A percentile compares a stretch with the other conserved stretches of the same genome.
These are phyloP conservation scores for Metarhizium album DNA, from an alignment of 2,329 filamentous ascomycete species.

Conservation along the genomic window DNA sequence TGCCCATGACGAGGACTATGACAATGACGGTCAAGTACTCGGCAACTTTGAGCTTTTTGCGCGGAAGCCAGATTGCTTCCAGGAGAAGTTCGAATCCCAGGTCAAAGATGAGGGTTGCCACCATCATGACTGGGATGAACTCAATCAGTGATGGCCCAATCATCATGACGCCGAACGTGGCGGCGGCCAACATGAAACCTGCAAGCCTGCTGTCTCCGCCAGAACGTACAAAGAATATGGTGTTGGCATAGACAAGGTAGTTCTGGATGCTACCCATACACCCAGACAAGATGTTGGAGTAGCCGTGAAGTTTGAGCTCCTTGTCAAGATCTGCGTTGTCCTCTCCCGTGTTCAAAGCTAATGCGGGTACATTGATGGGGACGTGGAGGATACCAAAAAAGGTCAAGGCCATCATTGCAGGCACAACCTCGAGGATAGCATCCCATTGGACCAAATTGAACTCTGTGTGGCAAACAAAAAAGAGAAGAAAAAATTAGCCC, in stretches of 20 bases:
- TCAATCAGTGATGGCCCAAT: slow-evolving; percentile 82
- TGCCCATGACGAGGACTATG: slow-evolving; percentile 92
- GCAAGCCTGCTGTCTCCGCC: slow-evolving; percentile 81
- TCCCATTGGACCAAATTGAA: slow-evolving; percentile 73
- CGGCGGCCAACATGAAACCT: slow-evolving; percentile 69
- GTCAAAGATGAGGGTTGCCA: slow-evolving; percentile 88
- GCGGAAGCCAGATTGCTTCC: slow-evolving; percentile 81
- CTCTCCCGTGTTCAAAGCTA: slow-evolving; percentile 82
- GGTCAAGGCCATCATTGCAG: slow-evolving; percentile 91
- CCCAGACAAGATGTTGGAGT: slow-evolving; percentile 87
- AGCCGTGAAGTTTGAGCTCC: slow-evolving; percentile 83
- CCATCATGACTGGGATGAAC: slow-evolving; percentile 93
- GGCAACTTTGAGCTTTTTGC: slow-evolving; percentile 73
- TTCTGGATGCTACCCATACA: slow-evolving; percentile 84
- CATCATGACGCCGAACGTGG: slow-evolving; percentile 73
- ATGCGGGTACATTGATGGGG: slow-evolving; percentile 91
- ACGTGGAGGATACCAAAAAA: slow-evolving; percentile 97
- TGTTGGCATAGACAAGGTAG: slow-evolving; percentile 96
- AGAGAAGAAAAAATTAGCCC: no score
- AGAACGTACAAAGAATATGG: slow-evolving; percentile 88
- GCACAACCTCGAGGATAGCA: slow-evolving; percentile 73
- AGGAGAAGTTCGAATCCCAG: slow-evolving; percentile 85
- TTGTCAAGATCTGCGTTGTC: slow-evolving; percentile 86
- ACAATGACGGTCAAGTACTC: slow-evolving; percentile 85
- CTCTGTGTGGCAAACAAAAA: slow-evolving; percentile 45